Conservation (phyloP, 2,329 filamentous ascomycete genomes). For the Hymenoscyphus infarciens region DNA sequence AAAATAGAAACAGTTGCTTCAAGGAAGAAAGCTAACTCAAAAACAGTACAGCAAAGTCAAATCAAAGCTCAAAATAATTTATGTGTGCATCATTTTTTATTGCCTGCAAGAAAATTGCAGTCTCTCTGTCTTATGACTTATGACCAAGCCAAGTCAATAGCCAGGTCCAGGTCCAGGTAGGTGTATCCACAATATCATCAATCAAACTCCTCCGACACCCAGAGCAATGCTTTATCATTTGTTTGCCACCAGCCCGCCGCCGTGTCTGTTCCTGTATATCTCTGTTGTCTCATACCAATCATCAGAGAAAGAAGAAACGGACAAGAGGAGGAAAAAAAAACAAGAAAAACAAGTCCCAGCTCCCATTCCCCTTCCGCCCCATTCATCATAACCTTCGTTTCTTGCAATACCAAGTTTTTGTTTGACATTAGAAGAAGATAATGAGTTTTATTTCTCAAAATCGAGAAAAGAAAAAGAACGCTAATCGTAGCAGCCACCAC, state of each 20-base stretch:
- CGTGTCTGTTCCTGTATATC: not conserved
- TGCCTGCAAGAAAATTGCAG: not conserved
- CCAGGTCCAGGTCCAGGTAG: not conserved
- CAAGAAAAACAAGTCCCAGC: conserved; percentile 1
- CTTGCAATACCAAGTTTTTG: conserved; percentile 2
- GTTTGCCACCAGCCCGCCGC: not conserved
- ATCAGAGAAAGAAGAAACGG: not conserved
- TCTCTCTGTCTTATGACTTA: not conserved
- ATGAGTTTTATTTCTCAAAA: not conserved
- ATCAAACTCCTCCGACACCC: conserved; percentile 1
- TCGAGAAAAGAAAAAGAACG: not conserved
- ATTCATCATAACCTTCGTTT: conserved; percentile 2
- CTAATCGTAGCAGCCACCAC: not conserved
- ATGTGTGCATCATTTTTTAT: conserved; percentile 1
- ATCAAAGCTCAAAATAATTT: not conserved
- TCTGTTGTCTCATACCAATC: conserved; percentile 1
- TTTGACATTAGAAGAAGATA: conserved; percentile 3
- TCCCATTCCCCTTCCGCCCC: not conserved
- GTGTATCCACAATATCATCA: not conserved
- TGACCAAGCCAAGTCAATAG: not conserved
- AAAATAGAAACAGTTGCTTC: no score
- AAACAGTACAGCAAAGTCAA: not conserved
- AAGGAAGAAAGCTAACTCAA: no score
- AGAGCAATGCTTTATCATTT: not conserved
- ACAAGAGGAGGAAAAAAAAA: conserved; percentile 1